Percentiles rank a stretch among this genome's conserved stretches.
These are phyloP conservation scores for Stephania yunnanensis DNA, from an alignment of 164 flowering plant genomes.

Conservation along the genomic window DNA sequence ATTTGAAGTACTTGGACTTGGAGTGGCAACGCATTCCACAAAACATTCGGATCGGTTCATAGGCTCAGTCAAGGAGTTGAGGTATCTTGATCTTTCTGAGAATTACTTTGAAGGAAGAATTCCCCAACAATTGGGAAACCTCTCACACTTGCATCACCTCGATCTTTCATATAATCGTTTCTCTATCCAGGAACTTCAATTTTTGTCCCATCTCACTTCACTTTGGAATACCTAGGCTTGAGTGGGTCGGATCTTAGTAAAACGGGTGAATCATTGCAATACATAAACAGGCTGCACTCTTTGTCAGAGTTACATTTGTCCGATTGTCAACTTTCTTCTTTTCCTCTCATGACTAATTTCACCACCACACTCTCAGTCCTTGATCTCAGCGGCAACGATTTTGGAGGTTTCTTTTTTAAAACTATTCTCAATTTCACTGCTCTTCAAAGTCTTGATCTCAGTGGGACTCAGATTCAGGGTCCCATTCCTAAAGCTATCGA, in stretches of 20 bases:
- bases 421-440: background rate
- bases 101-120: constrained; percentile 7
- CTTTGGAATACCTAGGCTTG: constrained; percentile 12
- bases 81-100: constrained; percentile 11
- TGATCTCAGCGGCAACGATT: background rate
- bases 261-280: constrained; percentile 3
- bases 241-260: background rate
- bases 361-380: background rate
- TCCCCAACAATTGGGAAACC: constrained; percentile 12
- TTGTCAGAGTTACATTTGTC: constrained; percentile 5
- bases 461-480: background rate
- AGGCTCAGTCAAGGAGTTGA: constrained; percentile 8
- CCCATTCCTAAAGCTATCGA: background rate
- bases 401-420: background rate
- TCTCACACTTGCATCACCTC: constrained; percentile 7
- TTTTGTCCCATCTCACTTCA: constrained; percentile 8
- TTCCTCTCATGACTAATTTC: background rate
- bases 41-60: constrained; percentile 7
- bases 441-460: background rate
- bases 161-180: background rate
- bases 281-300: constrained; percentile 6
- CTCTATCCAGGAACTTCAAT: background rate
- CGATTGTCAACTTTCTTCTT: constrained; percentile 5
- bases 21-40: constrained; percentile 8
- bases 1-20: constrained; percentile 14